Evolutionary conservation across 495 filamentous ascomycete genomes (phyloP).

Genomic region (Neurospora africana): DNA sequence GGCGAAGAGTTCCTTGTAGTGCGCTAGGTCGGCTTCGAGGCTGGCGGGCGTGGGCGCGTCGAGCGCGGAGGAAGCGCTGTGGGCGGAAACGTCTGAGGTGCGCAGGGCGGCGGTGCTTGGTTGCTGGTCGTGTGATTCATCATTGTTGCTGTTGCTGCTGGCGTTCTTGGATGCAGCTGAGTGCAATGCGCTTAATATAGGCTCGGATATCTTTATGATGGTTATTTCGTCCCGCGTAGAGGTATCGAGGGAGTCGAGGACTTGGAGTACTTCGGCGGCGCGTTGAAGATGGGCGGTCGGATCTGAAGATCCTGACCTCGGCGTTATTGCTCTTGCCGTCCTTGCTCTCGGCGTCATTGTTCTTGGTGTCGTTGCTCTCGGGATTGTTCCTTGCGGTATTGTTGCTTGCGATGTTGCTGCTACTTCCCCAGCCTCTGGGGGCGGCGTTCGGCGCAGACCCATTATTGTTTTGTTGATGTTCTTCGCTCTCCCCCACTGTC

Average conservation of each 20-base stretch:
- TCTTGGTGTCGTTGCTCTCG: not conserved
- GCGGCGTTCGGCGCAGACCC: not conserved
- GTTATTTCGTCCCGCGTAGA: constrained; percentile 44
- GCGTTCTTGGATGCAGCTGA: constrained; percentile 9
- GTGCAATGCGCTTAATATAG: constrained; percentile 42
- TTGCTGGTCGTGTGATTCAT: constrained; percentile 1
- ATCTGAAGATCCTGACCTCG: constrained; percentile 3
- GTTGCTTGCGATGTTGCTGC: not conserved
- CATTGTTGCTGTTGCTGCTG: constrained; percentile 27
- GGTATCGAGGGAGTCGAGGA: constrained; percentile 26
- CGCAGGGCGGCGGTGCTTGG: constrained; percentile 21
- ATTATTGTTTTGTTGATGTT: not conserved
- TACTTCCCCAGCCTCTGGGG: not conserved
- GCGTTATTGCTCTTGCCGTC: not conserved
- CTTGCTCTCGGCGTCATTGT: not conserved
- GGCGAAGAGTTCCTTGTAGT: constrained; percentile 90
- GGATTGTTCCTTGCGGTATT: not conserved
- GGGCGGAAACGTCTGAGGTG: constrained; percentile 56
- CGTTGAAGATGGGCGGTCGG: constrained; percentile 7
- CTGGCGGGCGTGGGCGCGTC: constrained; percentile 63
- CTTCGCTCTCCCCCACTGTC: not conserved
- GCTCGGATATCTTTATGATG: constrained; percentile 67
- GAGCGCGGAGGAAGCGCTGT: constrained; percentile 34
- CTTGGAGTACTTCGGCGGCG: constrained; percentile 18
- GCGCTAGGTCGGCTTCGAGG: constrained; percentile 73